Evolutionary conservation across 2,329 filamentous ascomycete genomes (phyloP).

Genomic region (Colletotrichum sp.): DNA sequence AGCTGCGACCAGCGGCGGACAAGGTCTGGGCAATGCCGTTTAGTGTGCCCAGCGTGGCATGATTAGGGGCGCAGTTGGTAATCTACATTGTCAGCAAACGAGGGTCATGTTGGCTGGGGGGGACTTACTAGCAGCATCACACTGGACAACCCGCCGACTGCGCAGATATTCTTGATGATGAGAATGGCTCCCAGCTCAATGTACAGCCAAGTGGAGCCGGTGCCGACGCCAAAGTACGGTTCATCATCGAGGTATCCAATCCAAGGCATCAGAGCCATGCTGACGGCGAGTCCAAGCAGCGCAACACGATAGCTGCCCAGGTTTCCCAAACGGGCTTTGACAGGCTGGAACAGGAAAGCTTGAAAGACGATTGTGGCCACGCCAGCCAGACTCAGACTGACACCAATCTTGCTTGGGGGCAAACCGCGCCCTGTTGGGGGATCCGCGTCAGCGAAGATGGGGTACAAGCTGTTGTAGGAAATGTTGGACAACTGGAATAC

Average conservation of each 20-base stretch:
- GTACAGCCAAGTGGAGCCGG: conserved; percentile 75
- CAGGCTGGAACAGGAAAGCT: conserved; percentile 78
- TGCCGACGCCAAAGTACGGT: conserved; percentile 61
- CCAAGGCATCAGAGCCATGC: conserved; percentile 89
- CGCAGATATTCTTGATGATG: conserved; percentile 87
- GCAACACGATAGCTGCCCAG: conserved; percentile 82
- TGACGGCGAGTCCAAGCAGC: conserved; percentile 78
- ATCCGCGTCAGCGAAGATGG: conserved; percentile 82
- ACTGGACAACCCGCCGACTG: conserved; percentile 88
- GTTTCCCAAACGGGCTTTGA: conserved; percentile 84
- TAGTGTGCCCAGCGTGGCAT: conserved; percentile 84
- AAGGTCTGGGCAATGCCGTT: conserved; percentile 95
- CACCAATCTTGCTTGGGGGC: conserved; percentile 79
- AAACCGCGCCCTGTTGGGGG: conserved; percentile 80
- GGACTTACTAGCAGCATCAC: conserved; percentile 79
- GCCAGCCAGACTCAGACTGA: conserved; percentile 85
- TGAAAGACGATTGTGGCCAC: conserved; percentile 89
- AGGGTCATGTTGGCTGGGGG: too few relatives aligned
- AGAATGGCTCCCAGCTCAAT: conserved; percentile 80
- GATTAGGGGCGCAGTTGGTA: conserved; percentile 88
- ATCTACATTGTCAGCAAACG: conserved; percentile 59
- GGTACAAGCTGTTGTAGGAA: conserved; percentile 93
- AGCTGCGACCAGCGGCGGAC: conserved; percentile 85
- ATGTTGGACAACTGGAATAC: conserved; percentile 95
- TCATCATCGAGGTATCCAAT: conserved; percentile 76